Conservation (phyloP, 768 basidiomycete species). For the Phallus indusiatus region DNA sequence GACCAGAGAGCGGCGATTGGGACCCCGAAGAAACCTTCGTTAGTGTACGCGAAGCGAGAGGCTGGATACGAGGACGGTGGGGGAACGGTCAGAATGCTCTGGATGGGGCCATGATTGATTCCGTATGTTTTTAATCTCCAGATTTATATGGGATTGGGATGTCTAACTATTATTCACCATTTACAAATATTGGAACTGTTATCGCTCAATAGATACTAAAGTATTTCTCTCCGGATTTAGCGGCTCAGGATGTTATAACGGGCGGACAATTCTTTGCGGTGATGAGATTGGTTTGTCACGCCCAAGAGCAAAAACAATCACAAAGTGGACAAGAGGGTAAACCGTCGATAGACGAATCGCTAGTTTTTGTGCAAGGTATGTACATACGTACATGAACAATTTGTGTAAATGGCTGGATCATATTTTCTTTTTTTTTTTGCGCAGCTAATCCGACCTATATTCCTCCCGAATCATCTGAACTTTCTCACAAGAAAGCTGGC, state of each 20-base stretch:
- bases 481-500: not conserved
- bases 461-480: not conserved
- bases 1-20: conserved; percentile 38
- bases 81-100: conserved; percentile 27
- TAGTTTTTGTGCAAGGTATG: conserved; percentile 73
- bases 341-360: conserved; percentile 48
- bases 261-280: conserved; percentile 74
- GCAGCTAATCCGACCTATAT: conserved; percentile 5
- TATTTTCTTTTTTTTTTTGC: not conserved
- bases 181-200: not conserved
- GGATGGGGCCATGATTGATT: conserved; percentile 43
- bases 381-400: not conserved
- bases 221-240: conserved; percentile 50
- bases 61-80: conserved; percentile 69
- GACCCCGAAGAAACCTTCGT: conserved; percentile 35
- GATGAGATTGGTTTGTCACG: conserved; percentile 56
- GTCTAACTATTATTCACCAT: not conserved
- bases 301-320: conserved; percentile 21
- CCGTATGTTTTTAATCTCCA: conserved; percentile 31
- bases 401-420: not conserved
- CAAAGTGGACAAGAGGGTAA: conserved; percentile 28
- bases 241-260: conserved; percentile 41
- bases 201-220: conserved; percentile 44
- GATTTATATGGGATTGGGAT: not conserved
- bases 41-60: conserved; percentile 57